Base-by-base conservation (phyloP, 352 stramenopile genomes). In the Phytophthora foliorum region DNA sequence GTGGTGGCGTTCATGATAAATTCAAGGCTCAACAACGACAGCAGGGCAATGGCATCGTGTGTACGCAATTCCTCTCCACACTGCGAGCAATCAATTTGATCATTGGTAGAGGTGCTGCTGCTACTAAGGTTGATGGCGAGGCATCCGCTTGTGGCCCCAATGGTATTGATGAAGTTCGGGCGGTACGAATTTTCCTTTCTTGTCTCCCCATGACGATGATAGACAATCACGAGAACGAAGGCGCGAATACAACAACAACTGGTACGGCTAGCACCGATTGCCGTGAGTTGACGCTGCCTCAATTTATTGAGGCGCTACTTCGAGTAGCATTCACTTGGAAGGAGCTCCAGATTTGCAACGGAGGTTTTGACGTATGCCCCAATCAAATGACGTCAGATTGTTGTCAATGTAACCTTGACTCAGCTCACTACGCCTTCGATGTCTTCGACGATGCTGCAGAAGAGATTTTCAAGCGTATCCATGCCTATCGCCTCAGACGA, bases 141-240 rank as follows among this genome's bases (percentile, higher is more conserved):
- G 42, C 25, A 53, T 46, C 21, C 4, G 45, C 2, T 6, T 24
- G 25, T 50, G 58, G 38, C 3, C 53, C 72, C 10, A 32, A 44
- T 39, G 61, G 57, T 9, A 59, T 91, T 24, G 81, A 90, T 16
- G 81, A 90, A 63, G 73, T 71, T 24, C 76, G 79, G 11, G 79
- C 80, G 7, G 74, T 89, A 50, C 77, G 79, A 0, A 76, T 88
- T 31, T 93, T 91, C 54, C 78, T 89, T 11, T 84, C 78, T 24
- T 91, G 82, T 49, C 67, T 92, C 16, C 67, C 65, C 16, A 61
- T 91, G 60, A 42, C 31, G 27, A 58, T 52, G 24, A 53, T 62
- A 7, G 60, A 80, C 9, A 44, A 24, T 8, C 51, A 25, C 21
- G 60, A 69, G 6, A 42, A 16, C 10, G 45, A 79, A n/a, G 56